A percentile compares a stretch with the other conserved stretches of the same genome.
These are phyloP conservation scores for Marasmius fiardii DNA, from an alignment of 1,284 basidiomycete genomes.

Conservation along the genomic window DNA sequence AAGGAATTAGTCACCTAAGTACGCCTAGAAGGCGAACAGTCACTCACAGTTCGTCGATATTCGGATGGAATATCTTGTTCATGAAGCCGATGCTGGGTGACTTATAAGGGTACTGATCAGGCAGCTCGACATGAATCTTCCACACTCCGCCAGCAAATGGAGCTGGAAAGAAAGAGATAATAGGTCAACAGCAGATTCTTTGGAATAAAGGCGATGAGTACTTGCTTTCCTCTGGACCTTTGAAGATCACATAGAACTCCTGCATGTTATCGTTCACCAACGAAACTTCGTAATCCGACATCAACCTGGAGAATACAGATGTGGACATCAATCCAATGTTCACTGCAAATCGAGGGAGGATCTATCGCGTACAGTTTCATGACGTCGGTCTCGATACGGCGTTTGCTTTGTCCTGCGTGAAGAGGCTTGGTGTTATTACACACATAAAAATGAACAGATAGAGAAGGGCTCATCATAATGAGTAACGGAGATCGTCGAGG, in stretches of 20 bases:
- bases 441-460: not conserved
- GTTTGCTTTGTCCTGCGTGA: slow-evolving; percentile 60
- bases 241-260: slow-evolving; percentile 97
- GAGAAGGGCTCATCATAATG: slow-evolving; percentile 36
- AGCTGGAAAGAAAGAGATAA: slow-evolving; percentile 46
- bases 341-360: not conserved
- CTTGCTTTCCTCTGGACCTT: slow-evolving; percentile 93
- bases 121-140: slow-evolving; percentile 99
- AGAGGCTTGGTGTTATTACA: slow-evolving; percentile 16
- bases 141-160: slow-evolving; percentile 95
- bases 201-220: slow-evolving; percentile 18
- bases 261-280: slow-evolving; percentile 99
- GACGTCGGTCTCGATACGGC: slow-evolving; percentile 98
- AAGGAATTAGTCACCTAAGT: not conserved
- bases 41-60: slow-evolving; percentile 91
- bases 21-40: not conserved
- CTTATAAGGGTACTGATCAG: slow-evolving; percentile 98
- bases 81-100: slow-evolving; percentile 99
- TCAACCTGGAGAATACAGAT: slow-evolving; percentile 57
- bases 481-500: not conserved
- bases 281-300: slow-evolving; percentile 96
- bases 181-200: not conserved
- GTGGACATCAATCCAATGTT: not conserved
- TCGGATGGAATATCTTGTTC: slow-evolving; percentile 99
- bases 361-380: slow-evolving; percentile 86